These are phyloP conservation scores for Suhomyces bolitotheri DNA, from an alignment of 1,139 yeast genomes.

Conservation along the genomic window DNA sequence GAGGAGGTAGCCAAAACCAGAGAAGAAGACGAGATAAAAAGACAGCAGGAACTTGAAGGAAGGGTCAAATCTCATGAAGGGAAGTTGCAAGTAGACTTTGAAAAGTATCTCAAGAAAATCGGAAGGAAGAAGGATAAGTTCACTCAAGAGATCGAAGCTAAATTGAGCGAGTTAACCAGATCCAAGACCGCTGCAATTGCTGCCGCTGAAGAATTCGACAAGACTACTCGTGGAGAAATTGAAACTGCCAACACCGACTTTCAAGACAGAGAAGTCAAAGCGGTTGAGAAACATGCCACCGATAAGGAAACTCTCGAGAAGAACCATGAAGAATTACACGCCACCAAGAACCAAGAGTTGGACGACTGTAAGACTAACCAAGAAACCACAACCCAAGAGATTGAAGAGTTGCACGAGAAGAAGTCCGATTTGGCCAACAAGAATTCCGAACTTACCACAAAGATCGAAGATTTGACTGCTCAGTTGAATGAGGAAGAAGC, in stretches of 20 bases:
- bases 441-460: slow-evolving; percentile 45
- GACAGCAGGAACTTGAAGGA: slow-evolving; percentile 39
- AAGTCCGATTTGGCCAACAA: slow-evolving; percentile 42
- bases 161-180: slow-evolving; percentile 33
- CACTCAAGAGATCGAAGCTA: slow-evolving; percentile 39
- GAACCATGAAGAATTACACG: slow-evolving; percentile 50
- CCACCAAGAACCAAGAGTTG: slow-evolving; percentile 51
- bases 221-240: slow-evolving; percentile 42
- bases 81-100: slow-evolving; percentile 44
- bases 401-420: slow-evolving; percentile 45
- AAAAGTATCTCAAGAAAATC: slow-evolving; percentile 40
- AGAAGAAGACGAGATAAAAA: slow-evolving; percentile 47
- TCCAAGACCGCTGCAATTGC: slow-evolving; percentile 33
- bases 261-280: slow-evolving; percentile 47
- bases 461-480: slow-evolving; percentile 45
- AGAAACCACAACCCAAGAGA: slow-evolving; percentile 46
- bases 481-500: slow-evolving; percentile 42
- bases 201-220: slow-evolving; percentile 39
- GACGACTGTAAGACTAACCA: slow-evolving; percentile 50
- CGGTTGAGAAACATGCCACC: slow-evolving; percentile 46
- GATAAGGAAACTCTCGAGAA: slow-evolving; percentile 47
- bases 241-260: slow-evolving; percentile 48
- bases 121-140: slow-evolving; percentile 44
- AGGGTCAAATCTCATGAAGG: slow-evolving; percentile 46
- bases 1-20: slow-evolving; percentile 51